A percentile compares a stretch with the other conserved stretches of the same genome.
These are phyloP conservation scores for Phytophthora crassamura DNA, from an alignment of 352 stramenopile species.

Conservation along the genomic window DNA sequence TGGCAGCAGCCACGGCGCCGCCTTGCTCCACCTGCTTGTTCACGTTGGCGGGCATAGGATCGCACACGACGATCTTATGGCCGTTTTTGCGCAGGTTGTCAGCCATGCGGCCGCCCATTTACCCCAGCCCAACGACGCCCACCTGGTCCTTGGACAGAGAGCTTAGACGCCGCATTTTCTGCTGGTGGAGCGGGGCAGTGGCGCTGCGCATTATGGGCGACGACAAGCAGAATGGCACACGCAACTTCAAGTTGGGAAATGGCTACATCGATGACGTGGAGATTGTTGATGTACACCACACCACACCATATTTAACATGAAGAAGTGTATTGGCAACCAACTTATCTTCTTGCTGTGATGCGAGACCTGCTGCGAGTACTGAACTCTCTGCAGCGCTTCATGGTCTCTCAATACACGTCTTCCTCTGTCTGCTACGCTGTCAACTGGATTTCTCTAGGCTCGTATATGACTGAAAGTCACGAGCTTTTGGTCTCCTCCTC, in stretches of 20 bases:
- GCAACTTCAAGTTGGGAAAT: constrained; percentile 42
- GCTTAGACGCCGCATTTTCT: constrained; percentile 27
- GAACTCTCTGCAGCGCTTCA: too few relatives aligned
- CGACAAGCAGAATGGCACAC: constrained; percentile 20
- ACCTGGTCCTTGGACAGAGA: constrained; percentile 50
- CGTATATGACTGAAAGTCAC: too few relatives aligned
- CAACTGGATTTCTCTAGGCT: too few relatives aligned
- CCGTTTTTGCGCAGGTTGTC: constrained; percentile 90
- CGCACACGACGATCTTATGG: constrained; percentile 81
- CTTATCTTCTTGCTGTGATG: too few relatives aligned
- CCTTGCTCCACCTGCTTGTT: constrained; percentile 57
- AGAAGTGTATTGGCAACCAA: too few relatives aligned
- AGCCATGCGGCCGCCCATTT: constrained; percentile 95
- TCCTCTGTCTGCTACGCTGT: neutral
- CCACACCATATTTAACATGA: too few relatives aligned
- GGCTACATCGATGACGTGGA: too few relatives aligned
- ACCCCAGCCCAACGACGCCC: constrained; percentile 94
- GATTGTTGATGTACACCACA: too few relatives aligned
- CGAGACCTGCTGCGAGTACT: too few relatives aligned
- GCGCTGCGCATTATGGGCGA: constrained; percentile 1
- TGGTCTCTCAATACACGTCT: too few relatives aligned
- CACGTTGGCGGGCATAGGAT: constrained; percentile 64
- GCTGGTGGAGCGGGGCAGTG: constrained; percentile 40
- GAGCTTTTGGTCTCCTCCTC: too few relatives aligned
- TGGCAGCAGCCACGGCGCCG: constrained; percentile 56